Evolutionary conservation across 108 stramenopile species (phyloP), one percentile per base, ranked within the genome.

Genomic region (Bacterosira constricta): DNA sequence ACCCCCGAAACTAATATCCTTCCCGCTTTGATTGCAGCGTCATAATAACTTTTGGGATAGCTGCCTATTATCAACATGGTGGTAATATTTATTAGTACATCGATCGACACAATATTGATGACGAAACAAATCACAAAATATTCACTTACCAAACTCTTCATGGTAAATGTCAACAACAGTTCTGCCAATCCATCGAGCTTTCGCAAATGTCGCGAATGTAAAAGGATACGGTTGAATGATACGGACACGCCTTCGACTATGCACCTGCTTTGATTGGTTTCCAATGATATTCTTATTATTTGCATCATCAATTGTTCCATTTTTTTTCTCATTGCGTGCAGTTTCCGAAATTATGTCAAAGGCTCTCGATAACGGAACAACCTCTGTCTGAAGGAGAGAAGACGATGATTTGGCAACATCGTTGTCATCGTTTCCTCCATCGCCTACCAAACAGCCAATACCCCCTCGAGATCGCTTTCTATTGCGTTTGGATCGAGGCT

Each of bases 121-220:
- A 6, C 27, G 3, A 13, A 18, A 31, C 11, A 20, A 50, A 17
- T 27, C 23, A 15, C 7, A n/a, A 62, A 20, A 21, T 6, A 7
- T n/a, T 32, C 38, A 50, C 72, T 57, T 34, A 73, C 72, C 90
- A 85, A 91, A 93, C 51, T 93, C 92, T 18, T 75, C 65, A 17
- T 61, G 23, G 54, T 91, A 93, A 10, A 93, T 80, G 73, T 93
- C 90, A 34, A 91, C 37, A 26, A 93, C 49, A 31, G 88, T 83
- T 57, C 86, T 71, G 9, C 87, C 88, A 23, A 89, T 44, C 92
- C 92, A 93, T 29, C 92, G 77, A 45, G 70, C 70, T 45, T 93
- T 93, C 51, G 92, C 92, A 74, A 79, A 88, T 2, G 88, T 89
- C 2, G 81, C 66, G 82, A 90, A 93, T 10, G 90, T 88, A 47